Evolutionary conservation across 768 basidiomycete genomes (phyloP).

Genomic region (Kwoniella bestiolae): DNA sequence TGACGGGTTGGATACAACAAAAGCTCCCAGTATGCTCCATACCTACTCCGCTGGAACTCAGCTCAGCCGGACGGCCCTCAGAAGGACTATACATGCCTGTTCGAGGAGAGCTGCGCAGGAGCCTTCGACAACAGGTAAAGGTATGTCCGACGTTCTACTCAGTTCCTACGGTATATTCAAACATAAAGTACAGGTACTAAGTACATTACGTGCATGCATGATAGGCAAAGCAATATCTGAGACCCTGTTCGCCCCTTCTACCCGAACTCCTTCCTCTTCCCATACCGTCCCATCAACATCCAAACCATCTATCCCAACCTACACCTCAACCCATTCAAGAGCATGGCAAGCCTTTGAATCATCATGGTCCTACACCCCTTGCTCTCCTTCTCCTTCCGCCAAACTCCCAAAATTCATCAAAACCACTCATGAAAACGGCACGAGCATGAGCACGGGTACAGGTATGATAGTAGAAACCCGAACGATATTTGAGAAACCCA

Average conservation of each 20-base stretch:
- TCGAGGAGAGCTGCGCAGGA: not conserved
- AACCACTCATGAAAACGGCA: no score
- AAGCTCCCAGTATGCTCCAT: not conserved
- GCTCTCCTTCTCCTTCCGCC: not conserved
- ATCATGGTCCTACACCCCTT: not conserved
- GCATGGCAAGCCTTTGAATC: conserved; percentile 2
- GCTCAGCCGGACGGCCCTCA: not conserved
- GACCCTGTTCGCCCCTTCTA: not conserved
- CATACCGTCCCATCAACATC: not conserved
- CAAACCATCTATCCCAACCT: not conserved
- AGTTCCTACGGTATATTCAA: not conserved
- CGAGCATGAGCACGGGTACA: no score
- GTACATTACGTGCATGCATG: no score
- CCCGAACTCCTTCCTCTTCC: not conserved
- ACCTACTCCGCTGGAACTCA: not conserved
- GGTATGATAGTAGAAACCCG: not conserved
- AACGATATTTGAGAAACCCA: conserved; percentile 15
- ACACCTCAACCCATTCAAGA: not conserved
- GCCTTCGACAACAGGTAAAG: not conserved
- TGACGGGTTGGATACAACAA: no score
- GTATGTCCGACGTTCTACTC: not conserved
- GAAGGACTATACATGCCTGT: conserved; percentile 5
- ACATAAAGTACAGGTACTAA: no score
- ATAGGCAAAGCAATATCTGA: not conserved
- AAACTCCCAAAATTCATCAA: not conserved